Evolutionary conservation across 2,329 filamentous ascomycete species (phyloP).

Genomic region (Plenodomus lindquistii): DNA sequence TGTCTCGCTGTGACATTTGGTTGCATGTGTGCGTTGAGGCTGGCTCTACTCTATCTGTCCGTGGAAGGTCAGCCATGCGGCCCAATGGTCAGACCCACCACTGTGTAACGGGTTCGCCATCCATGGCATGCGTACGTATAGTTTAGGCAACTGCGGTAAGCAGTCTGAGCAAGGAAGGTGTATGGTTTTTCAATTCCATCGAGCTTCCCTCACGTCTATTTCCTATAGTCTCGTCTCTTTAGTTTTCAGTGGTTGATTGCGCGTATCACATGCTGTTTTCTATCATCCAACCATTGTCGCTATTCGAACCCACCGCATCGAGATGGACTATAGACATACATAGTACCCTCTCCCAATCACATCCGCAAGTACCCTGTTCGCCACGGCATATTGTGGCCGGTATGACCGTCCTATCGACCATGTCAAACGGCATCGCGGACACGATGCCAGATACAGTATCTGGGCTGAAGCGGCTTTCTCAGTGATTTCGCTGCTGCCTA

Average conservation of each 20-base stretch:
- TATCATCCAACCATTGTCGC: too few relatives aligned
- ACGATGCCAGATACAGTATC: slow-evolving; percentile 2
- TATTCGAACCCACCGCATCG: too few relatives aligned
- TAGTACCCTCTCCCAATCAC: slow-evolving; percentile 2
- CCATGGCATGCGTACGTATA: too few relatives aligned
- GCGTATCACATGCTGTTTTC: background rate
- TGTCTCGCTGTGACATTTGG: background rate
- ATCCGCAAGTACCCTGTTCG: background rate
- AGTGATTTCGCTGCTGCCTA: slow-evolving; percentile 21
- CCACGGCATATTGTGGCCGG: slow-evolving; percentile 1
- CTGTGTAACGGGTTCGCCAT: background rate
- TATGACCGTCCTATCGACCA: slow-evolving; percentile 9
- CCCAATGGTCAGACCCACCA: background rate
- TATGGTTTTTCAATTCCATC: background rate
- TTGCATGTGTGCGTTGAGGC: background rate
- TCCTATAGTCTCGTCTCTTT: background rate
- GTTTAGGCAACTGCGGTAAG: background rate
- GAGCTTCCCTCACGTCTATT: too few relatives aligned
- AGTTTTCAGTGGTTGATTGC: background rate
- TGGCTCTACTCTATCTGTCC: too few relatives aligned
- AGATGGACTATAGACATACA: background rate
- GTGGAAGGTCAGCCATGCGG: background rate
- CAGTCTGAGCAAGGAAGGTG: too few relatives aligned
- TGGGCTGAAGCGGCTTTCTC: slow-evolving; percentile 4
- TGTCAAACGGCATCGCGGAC: slow-evolving; percentile 1